Evolutionary conservation across 345 rosid species (phyloP).

Genomic region (Brassica napus): Da-Ae NC_063452.1:3624001-3624500

Average conservation of each 20-base stretch:
- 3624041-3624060: background rate
- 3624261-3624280: background rate
- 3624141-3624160: background rate
- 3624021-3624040: background rate
- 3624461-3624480: conserved; percentile 5
- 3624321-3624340: conserved; percentile 86
- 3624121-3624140: background rate
- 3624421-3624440: conserved; percentile 2
- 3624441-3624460: conserved; percentile 11
- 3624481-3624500: background rate
- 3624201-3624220: background rate
- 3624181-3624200: background rate
- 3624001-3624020: background rate
- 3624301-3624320: conserved; percentile 89
- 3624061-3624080: conserved; percentile 1
- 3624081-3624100: background rate
- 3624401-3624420: conserved; percentile 55
- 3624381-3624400: conserved; percentile 69
- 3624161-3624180: conserved; percentile 18
- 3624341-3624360: conserved; percentile 81
- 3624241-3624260: background rate
- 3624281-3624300: background rate
- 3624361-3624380: conserved; percentile 94
- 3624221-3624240: background rate
- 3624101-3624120: background rate